Percentiles rank a stretch among this genome's conserved stretches.
Conservation (phyloP, 768 basidiomycete genomes). For the Podaxis mareebaensis region DNA sequence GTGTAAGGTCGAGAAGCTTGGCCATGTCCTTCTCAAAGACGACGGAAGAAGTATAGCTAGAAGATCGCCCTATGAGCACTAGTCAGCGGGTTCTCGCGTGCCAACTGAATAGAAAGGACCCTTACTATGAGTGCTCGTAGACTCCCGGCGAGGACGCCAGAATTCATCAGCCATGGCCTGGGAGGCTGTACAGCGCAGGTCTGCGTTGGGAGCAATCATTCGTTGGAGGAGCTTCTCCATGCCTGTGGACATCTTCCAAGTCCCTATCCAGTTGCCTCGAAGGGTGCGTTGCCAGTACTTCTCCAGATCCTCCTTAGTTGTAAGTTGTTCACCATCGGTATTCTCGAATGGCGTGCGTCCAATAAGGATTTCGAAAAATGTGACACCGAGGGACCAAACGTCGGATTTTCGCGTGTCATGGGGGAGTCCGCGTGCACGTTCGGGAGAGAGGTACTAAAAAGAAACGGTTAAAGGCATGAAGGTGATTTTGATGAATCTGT, state of each 20-base stretch:
- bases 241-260: constrained; percentile 66
- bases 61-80: constrained; percentile 40
- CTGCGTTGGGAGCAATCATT: constrained; percentile 84
- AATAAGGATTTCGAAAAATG: constrained; percentile 92
- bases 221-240: constrained; percentile 69
- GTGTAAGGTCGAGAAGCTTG: constrained; percentile 36
- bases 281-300: constrained; percentile 86
- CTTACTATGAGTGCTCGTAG: constrained; percentile 44
- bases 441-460: constrained; percentile 83
- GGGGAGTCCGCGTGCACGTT: constrained; percentile 81
- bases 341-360: constrained; percentile 93
- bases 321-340: constrained; percentile 75
- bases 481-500: not conserved
- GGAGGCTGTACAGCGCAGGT: constrained; percentile 68
- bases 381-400: constrained; percentile 83
- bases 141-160: constrained; percentile 46
- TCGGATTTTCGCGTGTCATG: constrained; percentile 96
- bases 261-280: constrained; percentile 85
- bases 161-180: constrained; percentile 69
- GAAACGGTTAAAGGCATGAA: constrained; percentile 11
- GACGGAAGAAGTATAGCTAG: constrained; percentile 47
- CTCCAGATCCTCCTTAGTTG: constrained; percentile 78
- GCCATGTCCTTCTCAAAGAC: constrained; percentile 52
- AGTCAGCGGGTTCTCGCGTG: constrained; percentile 5
- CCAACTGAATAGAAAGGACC: constrained; percentile 6